Base-by-base conservation (phyloP, 441 rosid genomes). In the Eruca vesicaria region DNA sequence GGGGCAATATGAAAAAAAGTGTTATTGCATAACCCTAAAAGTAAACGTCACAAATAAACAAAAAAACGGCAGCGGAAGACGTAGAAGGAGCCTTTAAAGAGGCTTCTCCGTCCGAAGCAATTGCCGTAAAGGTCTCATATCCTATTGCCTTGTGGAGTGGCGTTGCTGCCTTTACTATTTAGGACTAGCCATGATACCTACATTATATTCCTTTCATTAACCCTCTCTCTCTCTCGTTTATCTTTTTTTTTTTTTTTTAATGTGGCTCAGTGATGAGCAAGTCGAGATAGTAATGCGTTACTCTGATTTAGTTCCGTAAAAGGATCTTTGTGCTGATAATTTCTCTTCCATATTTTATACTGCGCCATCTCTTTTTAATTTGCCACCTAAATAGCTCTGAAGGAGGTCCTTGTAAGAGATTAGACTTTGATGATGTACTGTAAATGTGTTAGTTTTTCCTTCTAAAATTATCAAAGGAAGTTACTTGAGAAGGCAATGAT, bases 71-170 rank as follows among this genome's bases (percentile, higher is more conserved):
- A 53, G 69, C 21, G 19, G 21, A 29, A 11, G 78, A 67, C 68
- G 82, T 89, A n/a, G 86, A 68, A 29, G 89, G 86, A 68, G 63
- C 77, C 68, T 57, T 1, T 5, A 9, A 50, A 74, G 48, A 2
- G 78, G 83, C 71, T 82, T 79, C 87, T 84, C 90, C 85, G 69
- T 75, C 32, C 1, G 55, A 32, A 21, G 53, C 28, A 58, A 36
- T 74, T 23, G 19, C 6, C 12, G 8, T 61, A 74, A 43, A 72
- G 81, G 81, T 82, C 74, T 81, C 85, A 81, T 84, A 82, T 89
- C 83, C 84, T 84, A 74, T 83, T 21, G 83, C 87, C 84, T 69
- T 87, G 69, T 72, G 84, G 68, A 85, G 89, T 78, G 55, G 89
- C 83, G 68, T 84, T 63, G 88, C 83, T 82, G 86, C 85, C 11